Conservation (phyloP, 2,329 filamentous ascomycete genomes). For the Clonostachys byssicola region DNA sequence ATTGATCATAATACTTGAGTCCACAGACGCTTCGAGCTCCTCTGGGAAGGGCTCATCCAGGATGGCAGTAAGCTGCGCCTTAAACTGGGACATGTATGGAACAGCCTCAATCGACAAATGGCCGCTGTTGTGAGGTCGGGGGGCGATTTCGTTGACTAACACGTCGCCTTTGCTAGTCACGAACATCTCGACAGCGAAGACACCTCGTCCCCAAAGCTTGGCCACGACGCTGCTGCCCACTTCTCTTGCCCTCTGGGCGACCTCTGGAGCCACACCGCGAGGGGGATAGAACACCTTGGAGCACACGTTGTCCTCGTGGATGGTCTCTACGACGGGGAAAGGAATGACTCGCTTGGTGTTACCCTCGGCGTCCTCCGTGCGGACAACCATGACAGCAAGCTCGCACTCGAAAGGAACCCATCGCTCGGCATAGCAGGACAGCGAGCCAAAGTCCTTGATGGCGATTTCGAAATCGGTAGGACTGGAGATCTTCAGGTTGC, state of each 20-base stretch:
- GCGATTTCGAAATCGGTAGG: constrained; percentile 54
- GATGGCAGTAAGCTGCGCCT: constrained; percentile 83
- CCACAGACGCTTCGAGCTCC: constrained; percentile 54
- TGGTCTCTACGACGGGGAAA: constrained; percentile 88
- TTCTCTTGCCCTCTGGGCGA: constrained; percentile 64
- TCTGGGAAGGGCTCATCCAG: constrained; percentile 56
- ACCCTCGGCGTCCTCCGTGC: constrained; percentile 67
- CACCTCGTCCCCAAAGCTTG: constrained; percentile 80
- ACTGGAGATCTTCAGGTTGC: constrained; percentile 49
- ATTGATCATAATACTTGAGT: constrained; percentile 72
- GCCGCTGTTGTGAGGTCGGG: constrained; percentile 71
- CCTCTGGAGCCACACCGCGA: constrained; percentile 57
- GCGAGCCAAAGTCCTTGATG: constrained; percentile 61
- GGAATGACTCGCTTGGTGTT: constrained; percentile 51
- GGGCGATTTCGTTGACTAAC: constrained; percentile 73
- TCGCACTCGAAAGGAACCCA: constrained; percentile 85
- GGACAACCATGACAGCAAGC: constrained; percentile 90
- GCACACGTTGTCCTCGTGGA: constrained; percentile 94
- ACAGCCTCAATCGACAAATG: constrained; percentile 95
- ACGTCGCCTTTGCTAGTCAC: constrained; percentile 51
- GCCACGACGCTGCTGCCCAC: constrained; percentile 76
- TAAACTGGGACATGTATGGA: constrained; percentile 82
- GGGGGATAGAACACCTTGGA: constrained; percentile 88
- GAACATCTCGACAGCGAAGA: constrained; percentile 98
- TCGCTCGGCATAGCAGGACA: constrained; percentile 83